Evolutionary conservation across 495 filamentous ascomycete species (phyloP).

Genomic region (Cladorrhinum samala): DNA sequence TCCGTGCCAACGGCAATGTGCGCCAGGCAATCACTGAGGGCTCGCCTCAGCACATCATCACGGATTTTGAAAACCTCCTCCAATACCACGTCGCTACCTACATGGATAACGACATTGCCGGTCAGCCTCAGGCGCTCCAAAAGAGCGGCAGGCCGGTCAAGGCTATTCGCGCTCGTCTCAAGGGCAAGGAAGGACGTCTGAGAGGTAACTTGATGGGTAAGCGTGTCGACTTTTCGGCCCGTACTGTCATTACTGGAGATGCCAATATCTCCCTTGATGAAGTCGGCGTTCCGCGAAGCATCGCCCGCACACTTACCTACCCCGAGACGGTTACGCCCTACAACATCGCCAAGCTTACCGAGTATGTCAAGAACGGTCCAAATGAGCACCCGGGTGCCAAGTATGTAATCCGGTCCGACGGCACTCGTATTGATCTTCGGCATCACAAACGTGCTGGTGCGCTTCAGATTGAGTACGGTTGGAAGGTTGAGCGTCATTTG

Average conservation of each 20-base stretch:
- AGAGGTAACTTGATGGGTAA: constrained; percentile 99
- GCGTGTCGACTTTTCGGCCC: constrained; percentile 98
- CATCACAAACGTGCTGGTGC: constrained; percentile 80
- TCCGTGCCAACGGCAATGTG: constrained; percentile 94
- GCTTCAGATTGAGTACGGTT: constrained; percentile 84
- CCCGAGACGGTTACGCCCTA: constrained; percentile 96
- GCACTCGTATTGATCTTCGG: constrained; percentile 87
- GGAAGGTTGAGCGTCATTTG: constrained; percentile 96
- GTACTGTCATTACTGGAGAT: constrained; percentile 98
- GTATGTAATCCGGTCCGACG: constrained; percentile 87
- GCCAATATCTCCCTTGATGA: constrained; percentile 93
- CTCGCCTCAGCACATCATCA: constrained; percentile 78
- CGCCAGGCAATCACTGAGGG: constrained; percentile 80
- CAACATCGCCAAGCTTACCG: constrained; percentile 88
- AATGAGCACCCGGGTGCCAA: constrained; percentile 91
- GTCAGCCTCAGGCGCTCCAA: constrained; percentile 89
- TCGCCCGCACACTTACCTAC: constrained; percentile 85
- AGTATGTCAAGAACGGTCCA: constrained; percentile 85
- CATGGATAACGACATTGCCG: constrained; percentile 99
- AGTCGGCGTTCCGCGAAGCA: constrained; percentile 88
- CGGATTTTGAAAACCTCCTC: constrained; percentile 84
- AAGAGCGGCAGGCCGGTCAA: constrained; percentile 96
- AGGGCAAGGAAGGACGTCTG: constrained; percentile 96
- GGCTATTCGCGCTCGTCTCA: constrained; percentile 89
- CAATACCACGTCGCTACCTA: constrained; percentile 98